Percentiles rank a stretch among this genome's conserved stretches.
Conservation (phyloP, 257 asterid genomes). For the Salvia miltiorrhiza region DNA sequence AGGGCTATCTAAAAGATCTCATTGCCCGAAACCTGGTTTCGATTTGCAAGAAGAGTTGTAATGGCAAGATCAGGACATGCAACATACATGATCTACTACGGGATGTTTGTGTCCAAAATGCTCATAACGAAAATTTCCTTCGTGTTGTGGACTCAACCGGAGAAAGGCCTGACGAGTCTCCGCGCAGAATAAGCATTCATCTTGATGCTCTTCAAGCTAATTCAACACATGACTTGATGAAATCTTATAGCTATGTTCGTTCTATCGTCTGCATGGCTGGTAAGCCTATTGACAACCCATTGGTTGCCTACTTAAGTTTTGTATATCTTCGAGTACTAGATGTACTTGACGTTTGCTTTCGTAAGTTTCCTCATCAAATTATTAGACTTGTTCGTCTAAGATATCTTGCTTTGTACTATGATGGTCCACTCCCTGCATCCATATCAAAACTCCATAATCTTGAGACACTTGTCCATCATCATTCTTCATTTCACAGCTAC, state of each 20-base stretch:
- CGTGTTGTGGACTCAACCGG: neutral
- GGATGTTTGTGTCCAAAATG: neutral
- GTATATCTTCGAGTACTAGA: neutral
- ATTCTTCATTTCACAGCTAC: neutral
- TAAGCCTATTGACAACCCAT: neutral
- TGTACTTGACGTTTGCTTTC: neutral
- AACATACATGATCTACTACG: neutral
- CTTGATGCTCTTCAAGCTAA: neutral
- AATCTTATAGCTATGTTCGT: neutral
- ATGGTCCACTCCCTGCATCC: neutral
- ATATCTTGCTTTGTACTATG: slow-evolving; percentile 20
- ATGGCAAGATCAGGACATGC: neutral
- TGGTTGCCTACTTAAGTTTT: neutral
- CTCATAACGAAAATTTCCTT: neutral
- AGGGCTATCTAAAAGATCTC: neutral
- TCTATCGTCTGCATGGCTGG: neutral
- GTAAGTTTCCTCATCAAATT: neutral
- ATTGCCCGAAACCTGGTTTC: neutral
- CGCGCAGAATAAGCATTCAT: neutral
- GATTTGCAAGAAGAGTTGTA: neutral
- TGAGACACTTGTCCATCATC: neutral
- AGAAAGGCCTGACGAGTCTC: neutral
- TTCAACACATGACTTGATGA: neutral
- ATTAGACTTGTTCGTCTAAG: neutral
- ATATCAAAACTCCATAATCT: slow-evolving; percentile 21